Evolutionary conservation across 2,329 filamentous ascomycete species (phyloP).

Genomic region (Verticillium nubilum): DNA sequence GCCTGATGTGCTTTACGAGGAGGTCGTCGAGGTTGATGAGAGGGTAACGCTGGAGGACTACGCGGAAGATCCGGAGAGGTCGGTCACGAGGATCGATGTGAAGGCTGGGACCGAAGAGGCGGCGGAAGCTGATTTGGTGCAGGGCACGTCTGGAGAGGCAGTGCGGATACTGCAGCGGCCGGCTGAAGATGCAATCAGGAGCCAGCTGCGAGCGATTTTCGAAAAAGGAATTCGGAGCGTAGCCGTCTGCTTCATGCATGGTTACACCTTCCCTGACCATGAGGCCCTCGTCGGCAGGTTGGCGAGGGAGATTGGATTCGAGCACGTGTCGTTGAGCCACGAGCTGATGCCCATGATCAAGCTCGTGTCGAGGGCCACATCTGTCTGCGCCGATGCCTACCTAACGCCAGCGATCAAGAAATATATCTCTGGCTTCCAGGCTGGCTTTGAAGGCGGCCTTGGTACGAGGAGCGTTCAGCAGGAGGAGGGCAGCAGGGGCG

Average conservation of each 20-base stretch:
- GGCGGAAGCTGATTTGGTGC: constrained; percentile 54
- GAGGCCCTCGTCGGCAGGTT: constrained; percentile 72
- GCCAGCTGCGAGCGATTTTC: constrained; percentile 55
- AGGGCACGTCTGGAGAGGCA: constrained; percentile 62
- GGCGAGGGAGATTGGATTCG: constrained; percentile 74
- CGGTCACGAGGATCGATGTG: constrained; percentile 36
- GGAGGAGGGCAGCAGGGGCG: constrained; percentile 59
- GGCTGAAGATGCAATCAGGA: constrained; percentile 37
- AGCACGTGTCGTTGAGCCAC: constrained; percentile 75
- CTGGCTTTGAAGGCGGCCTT: constrained; percentile 69
- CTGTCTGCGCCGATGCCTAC: constrained; percentile 75
- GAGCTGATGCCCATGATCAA: constrained; percentile 84
- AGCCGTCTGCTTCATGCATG: constrained; percentile 87
- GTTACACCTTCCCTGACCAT: constrained; percentile 85
- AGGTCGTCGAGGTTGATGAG: constrained; percentile 85
- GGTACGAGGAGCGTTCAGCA: constrained; percentile 63
- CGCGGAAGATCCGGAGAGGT: constrained; percentile 72
- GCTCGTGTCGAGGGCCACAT: constrained; percentile 68
- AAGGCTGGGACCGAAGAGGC: constrained; percentile 42
- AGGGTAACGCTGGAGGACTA: constrained; percentile 89
- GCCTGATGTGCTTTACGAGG: constrained; percentile 80
- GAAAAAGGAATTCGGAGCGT: constrained; percentile 72
- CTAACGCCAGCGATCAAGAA: constrained; percentile 74
- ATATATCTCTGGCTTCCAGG: constrained; percentile 69
- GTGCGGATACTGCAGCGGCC: constrained; percentile 61